Base-by-base conservation (phyloP, 108 stramenopile genomes). In the Cylindrotheca closterium region DNA sequence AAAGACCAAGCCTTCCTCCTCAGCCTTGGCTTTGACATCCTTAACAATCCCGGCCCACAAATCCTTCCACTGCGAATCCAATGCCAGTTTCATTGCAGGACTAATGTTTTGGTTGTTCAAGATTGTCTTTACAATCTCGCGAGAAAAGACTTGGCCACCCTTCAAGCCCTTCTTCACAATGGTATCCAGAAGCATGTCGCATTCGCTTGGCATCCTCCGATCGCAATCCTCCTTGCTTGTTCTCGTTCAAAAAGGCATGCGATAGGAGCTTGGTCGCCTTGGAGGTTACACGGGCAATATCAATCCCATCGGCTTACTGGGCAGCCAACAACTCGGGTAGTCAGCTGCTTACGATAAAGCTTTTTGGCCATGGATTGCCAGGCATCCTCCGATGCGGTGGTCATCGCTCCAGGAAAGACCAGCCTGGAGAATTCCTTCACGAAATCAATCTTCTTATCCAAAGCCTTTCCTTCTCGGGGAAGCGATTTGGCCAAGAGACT, bases 51-150 rank as follows among this genome's bases (percentile, higher is more conserved):
- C 47, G 32, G 33, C 61, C 63, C 61, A 29, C 58, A 82, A 17
- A 42, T 55, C 63, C 30, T 60, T 55, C 80, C 82, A 83, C 67
- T 83, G 82, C 5, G 75, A 71, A 28, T 79, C 58, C 3, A 79
- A 28, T 3, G 77, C 64, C 30, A 37, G 46, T 22, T 67, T 63
- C 18, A 51, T 45, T 19, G 22, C 12, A 12, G 30, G 34, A 28
- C 54, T 60, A 48, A 70, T 49, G 1, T 48, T 42, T 7, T 42
- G 50, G 2, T 60, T 47, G 21, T 68, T 68, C 55, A 77, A 3
- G 47, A 66, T 60, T 26, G 63, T 48, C 30, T 34, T 21, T 1
- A 83, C 82, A 37, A 80, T 68, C 58, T 83, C 79, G 52, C 79
- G 72, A 10, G 82, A 79, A 59, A 70, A 61, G 37, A 78, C 32